Evolutionary conservation across 371 early-diverging fungal genomes (phyloP).

Genomic region (Mucor piriformis): DNA sequence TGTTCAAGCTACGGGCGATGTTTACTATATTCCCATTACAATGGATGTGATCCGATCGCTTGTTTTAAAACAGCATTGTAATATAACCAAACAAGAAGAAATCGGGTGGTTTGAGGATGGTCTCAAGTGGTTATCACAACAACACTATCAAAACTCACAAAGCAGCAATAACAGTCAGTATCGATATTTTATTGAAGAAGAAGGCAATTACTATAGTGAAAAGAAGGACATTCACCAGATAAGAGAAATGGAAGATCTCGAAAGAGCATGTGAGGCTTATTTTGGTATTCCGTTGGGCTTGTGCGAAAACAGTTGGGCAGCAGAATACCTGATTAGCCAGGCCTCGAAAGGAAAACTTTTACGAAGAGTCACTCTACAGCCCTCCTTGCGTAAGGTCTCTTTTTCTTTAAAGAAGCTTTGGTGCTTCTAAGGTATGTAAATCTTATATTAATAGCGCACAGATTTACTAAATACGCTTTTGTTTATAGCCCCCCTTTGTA

Average conservation of each 20-base stretch:
- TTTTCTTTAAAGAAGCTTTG: conserved; percentile 6
- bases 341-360: conserved; percentile 16
- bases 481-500: too few relatives aligned
- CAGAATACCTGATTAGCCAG: conserved; percentile 17
- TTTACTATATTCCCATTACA: conserved; percentile 10
- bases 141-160: conserved; percentile 20
- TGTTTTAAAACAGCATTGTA: conserved; percentile 23
- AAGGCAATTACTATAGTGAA: conserved; percentile 9
- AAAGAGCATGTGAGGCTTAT: conserved; percentile 29
- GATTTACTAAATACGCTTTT: too few relatives aligned
- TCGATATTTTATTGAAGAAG: conserved; percentile 19
- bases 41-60: conserved; percentile 22
- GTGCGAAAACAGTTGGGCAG: conserved; percentile 30
- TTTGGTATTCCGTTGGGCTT: conserved; percentile 24
- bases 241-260: conserved; percentile 16
- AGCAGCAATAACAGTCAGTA: background rate
- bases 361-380: conserved; percentile 3
- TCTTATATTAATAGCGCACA: too few relatives aligned
- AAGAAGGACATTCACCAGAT: conserved; percentile 1
- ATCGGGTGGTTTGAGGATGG: conserved; percentile 29
- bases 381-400: conserved; percentile 1
- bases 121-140: conserved; percentile 23
- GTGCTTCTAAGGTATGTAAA: conserved; percentile 1
- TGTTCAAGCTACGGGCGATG: conserved; percentile 4
- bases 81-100: conserved; percentile 18